phyloP scores from a whole-genome alignment of 2,329 filamentous ascomycete genomes.

The Dendryphion nanum region DNA sequence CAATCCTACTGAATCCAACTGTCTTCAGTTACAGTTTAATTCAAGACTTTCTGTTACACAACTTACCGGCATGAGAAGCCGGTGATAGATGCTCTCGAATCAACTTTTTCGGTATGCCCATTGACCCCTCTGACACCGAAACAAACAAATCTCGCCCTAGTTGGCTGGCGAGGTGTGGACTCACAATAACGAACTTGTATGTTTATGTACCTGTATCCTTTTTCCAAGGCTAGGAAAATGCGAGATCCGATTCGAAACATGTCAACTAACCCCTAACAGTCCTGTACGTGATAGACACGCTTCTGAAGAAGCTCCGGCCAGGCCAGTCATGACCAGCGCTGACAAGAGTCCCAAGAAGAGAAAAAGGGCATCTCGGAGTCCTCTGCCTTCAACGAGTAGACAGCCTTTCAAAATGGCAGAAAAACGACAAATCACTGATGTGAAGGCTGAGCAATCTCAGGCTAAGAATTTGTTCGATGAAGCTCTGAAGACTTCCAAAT shows the following conservation, averaged over 20 bases:
- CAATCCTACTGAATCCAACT: no score
- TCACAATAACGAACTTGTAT: constrained; percentile 26
- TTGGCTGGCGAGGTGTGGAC: constrained; percentile 28
- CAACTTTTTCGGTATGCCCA: constrained; percentile 28
- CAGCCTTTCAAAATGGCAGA: constrained; percentile 11
- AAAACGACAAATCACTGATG: constrained; percentile 3
- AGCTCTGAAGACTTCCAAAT: constrained; percentile 2
- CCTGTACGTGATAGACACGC: constrained; percentile 31
- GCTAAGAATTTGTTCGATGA: constrained; percentile 9
- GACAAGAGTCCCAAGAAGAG: constrained; percentile 33
- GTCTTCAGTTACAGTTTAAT: no score
- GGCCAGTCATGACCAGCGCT: constrained; percentile 26
- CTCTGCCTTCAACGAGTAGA: constrained; percentile 11
- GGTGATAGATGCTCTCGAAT: constrained; percentile 16
- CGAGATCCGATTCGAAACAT: not conserved
- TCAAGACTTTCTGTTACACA: no score
- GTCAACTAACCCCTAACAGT: constrained; percentile 12
- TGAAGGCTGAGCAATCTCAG: constrained; percentile 2
- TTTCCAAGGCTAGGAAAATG: no score
- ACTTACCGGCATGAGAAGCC: constrained; percentile 20
- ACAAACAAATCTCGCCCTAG: constrained; percentile 18
- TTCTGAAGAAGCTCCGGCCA: constrained; percentile 21
- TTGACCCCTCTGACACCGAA: constrained; percentile 25
- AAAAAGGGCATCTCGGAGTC: constrained; percentile 24
- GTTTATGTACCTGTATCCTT: constrained; percentile 1